A percentile compares a stretch with the other conserved stretches of the same genome.
phyloP scores from a whole-genome alignment of 164 flowering plant species.

The Berberis vulgaris region DNA sequence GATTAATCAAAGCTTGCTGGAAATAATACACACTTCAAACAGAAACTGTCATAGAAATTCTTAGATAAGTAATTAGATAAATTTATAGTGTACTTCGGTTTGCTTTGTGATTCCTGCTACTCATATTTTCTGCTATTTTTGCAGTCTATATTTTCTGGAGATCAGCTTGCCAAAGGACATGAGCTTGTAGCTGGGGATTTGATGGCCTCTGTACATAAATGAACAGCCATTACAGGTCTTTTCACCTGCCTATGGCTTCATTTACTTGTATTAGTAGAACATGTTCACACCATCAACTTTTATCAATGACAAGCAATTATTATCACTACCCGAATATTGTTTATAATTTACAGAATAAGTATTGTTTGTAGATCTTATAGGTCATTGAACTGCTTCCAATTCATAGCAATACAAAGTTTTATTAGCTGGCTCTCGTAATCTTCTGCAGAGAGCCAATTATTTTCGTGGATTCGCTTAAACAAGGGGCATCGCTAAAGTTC shows the following conservation, averaged over 20 bases:
- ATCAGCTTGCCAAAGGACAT: conserved; percentile 85
- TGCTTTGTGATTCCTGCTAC: neutral
- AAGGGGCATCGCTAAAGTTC: no score
- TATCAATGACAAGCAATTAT: no score
- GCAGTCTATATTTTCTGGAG: conserved; percentile 82
- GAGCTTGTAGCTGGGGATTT: conserved; percentile 33
- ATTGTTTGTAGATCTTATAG: no score
- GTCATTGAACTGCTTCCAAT: no score
- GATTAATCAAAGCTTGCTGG: neutral
- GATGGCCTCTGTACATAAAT: conserved; percentile 5
- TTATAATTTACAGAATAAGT: no score
- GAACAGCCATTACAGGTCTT: conserved; percentile 7
- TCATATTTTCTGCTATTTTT: conserved; percentile 5
- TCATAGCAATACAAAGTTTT: no score
- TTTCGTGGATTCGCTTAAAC: no score
- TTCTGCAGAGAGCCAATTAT: no score
- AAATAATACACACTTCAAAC: neutral
- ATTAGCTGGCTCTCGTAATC: no score
- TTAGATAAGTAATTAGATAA: neutral
- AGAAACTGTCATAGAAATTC: neutral
- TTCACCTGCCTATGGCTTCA: neutral
- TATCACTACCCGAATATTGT: no score
- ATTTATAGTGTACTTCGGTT: neutral
- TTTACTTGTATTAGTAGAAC: neutral
- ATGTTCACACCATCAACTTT: no score